Evolutionary conservation across 768 basidiomycete genomes (phyloP).

Genomic region (Lactarius akahatsu): DNA sequence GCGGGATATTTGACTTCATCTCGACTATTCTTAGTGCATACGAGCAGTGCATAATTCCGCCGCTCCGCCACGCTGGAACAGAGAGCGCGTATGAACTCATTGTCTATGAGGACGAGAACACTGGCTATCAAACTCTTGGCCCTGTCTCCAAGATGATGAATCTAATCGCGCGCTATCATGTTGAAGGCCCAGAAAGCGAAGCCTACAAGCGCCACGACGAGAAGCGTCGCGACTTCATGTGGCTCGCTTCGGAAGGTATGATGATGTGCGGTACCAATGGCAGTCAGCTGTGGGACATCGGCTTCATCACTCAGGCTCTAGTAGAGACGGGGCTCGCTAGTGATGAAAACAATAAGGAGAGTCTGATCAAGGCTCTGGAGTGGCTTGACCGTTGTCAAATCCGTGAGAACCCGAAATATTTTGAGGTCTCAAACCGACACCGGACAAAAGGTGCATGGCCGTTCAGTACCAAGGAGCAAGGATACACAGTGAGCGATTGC

Average conservation of each 20-base stretch:
- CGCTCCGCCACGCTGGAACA: constrained; percentile 64
- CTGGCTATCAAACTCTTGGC: constrained; percentile 82
- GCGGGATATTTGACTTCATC: constrained; percentile 62
- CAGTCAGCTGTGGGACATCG: constrained; percentile 91
- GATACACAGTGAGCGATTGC: constrained; percentile 94
- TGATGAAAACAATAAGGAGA: constrained; percentile 65
- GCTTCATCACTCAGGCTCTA: constrained; percentile 89
- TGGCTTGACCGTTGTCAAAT: constrained; percentile 80
- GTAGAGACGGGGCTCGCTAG: constrained; percentile 83
- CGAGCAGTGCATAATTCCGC: constrained; percentile 71
- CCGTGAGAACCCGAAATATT: constrained; percentile 64
- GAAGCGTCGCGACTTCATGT: constrained; percentile 90
- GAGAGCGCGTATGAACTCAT: constrained; percentile 74
- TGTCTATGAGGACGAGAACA: constrained; percentile 92
- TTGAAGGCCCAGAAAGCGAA: constrained; percentile 75
- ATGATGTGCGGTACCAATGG: constrained; percentile 97
- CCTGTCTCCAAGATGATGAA: constrained; percentile 98
- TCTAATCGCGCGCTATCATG: constrained; percentile 70
- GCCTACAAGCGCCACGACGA: constrained; percentile 74
- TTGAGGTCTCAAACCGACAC: constrained; percentile 62
- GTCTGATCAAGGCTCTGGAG: constrained; percentile 57
- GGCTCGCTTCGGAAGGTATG: constrained; percentile 87
- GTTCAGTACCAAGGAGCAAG: constrained; percentile 89
- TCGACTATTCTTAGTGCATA: constrained; percentile 64
- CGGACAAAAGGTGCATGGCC: constrained; percentile 73